A percentile compares a stretch with the other conserved stretches of the same genome.
Conservation (phyloP, 2,329 filamentous ascomycete genomes). For the Epichloe festucae region DNA sequence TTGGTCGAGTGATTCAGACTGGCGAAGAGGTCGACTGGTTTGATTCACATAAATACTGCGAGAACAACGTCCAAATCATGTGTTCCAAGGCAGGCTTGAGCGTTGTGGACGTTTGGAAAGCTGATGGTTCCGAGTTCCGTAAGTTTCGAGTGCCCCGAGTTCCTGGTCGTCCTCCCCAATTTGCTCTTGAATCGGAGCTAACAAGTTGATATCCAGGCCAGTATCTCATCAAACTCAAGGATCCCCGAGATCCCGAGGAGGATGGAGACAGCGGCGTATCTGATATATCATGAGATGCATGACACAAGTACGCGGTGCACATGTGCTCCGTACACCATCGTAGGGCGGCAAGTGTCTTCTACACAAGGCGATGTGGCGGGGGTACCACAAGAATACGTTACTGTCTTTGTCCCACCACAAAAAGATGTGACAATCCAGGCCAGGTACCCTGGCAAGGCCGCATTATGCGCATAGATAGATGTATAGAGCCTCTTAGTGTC, state of each 20-base stretch:
- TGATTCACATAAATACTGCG: conserved; percentile 29
- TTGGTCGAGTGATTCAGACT: conserved; percentile 14
- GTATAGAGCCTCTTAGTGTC: background rate
- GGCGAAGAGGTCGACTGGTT: conserved; percentile 30
- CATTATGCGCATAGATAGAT: background rate
- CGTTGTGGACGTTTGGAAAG: conserved; percentile 23
- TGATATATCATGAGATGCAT: conserved; percentile 9
- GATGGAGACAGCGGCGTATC: conserved; percentile 27
- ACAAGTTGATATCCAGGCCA: conserved; percentile 17
- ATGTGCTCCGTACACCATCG: background rate
- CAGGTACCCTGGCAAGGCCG: no score
- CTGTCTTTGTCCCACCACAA: no score
- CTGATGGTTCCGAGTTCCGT: conserved; percentile 26
- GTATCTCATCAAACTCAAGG: conserved; percentile 23
- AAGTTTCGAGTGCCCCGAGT: conserved; percentile 10
- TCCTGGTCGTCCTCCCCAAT: background rate
- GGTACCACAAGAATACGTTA: background rate
- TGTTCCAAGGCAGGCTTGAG: conserved; percentile 25
- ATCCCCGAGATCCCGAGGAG: conserved; percentile 17
- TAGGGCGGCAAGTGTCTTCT: background rate
- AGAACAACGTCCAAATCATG: conserved; percentile 24
- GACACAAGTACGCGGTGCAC: background rate
- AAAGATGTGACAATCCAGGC: no score
- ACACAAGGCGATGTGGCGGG: background rate
- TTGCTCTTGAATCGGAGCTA: conserved; percentile 7